Base-by-base conservation (phyloP, 495 filamentous ascomycete genomes). In the Hypoxylon lenormandii region DNA sequence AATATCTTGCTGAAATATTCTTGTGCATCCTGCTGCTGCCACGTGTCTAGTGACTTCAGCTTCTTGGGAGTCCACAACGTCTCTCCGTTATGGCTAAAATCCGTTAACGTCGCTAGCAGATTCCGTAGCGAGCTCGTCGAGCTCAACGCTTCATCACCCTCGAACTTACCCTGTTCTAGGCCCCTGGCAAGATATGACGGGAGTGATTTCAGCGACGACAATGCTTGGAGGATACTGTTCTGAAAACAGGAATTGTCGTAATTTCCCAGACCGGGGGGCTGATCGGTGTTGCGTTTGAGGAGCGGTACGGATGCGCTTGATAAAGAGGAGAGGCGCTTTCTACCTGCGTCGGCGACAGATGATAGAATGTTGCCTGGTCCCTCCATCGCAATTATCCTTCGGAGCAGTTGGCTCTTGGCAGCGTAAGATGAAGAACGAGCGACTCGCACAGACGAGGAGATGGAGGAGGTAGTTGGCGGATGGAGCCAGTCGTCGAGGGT, bases 21-120 rank as follows among this genome's bases (percentile, higher is more conserved):
- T 77, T 99, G 96, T 4, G 96, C 96, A 81, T 99, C 96, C 74
- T 99, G 96, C 72, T 99, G 96, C 76, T 97, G 90, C 89, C 90
- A 95, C 47, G 90, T 94, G 73, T 89, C 93, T 88, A 97, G 92
- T 11, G 86, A 91, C 74, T 95, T 95, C 12, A 97, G 74, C 57
- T 88, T 87, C 2, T 85, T 76, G 0, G 91, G 90, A 15, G 91
- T 91, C 91, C 92, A 95, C 8, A 96, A 79, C 38, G 85, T 88
- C 68, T 81, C 83, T 30, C 92, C 92, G 65, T 88, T 85, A 71
- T 90, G 91, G 19, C 78, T 74, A 2, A 84, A 74, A 71, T 89
- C 84, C 65, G 91, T 92, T 53, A 97, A 80, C 45, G 84, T 85
- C 5, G 77, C 76, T 45, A 96, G 84, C 19, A 92, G 86, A 3